Percentiles rank a stretch among this genome's conserved stretches.
Evolutionary conservation across 352 stramenopile genomes (phyloP).

Genomic region (Pythium aquatile): DNA sequence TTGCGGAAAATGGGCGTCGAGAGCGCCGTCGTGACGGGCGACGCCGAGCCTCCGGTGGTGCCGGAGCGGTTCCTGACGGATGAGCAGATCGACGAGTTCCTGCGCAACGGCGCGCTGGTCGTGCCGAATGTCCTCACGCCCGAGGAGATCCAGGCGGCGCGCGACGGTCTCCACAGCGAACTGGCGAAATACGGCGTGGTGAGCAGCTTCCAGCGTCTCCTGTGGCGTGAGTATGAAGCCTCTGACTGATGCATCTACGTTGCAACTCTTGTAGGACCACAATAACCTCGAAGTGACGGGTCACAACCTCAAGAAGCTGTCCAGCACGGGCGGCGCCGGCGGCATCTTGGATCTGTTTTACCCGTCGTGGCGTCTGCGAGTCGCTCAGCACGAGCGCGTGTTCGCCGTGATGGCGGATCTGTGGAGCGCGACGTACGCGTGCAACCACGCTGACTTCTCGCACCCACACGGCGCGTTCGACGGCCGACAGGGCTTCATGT

Average conservation of each 20-base stretch:
- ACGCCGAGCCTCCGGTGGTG: conserved; percentile 25
- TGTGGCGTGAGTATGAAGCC: neutral
- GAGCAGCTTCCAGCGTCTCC: conserved; percentile 10
- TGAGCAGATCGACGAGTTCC: conserved; percentile 65
- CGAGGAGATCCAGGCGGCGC: conserved; percentile 53
- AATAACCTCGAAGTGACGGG: conserved; percentile 62
- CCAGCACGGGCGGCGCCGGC: conserved; percentile 83
- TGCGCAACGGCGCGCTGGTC: conserved; percentile 65
- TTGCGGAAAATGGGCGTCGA: neutral
- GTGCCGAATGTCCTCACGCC: conserved; percentile 66
- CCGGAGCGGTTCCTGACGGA: conserved; percentile 37
- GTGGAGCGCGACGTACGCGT: conserved; percentile 70
- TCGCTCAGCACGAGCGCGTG: conserved; percentile 65
- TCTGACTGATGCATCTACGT: neutral
- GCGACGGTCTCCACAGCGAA: conserved; percentile 57
- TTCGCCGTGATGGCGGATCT: conserved; percentile 85
- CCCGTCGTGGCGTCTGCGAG: conserved; percentile 78
- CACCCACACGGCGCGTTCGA: conserved; percentile 77
- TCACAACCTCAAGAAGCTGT: conserved; percentile 74
- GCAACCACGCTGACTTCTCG: conserved; percentile 24
- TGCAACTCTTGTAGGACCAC: conserved; percentile 39
- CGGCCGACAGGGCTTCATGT: conserved; percentile 74
- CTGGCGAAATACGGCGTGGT: conserved; percentile 75
- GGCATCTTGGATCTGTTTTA: conserved; percentile 91
- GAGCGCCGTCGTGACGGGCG: neutral